Conservation (phyloP, 2,329 filamentous ascomycete species). For the Proliferodiscus dingleyae region DNA sequence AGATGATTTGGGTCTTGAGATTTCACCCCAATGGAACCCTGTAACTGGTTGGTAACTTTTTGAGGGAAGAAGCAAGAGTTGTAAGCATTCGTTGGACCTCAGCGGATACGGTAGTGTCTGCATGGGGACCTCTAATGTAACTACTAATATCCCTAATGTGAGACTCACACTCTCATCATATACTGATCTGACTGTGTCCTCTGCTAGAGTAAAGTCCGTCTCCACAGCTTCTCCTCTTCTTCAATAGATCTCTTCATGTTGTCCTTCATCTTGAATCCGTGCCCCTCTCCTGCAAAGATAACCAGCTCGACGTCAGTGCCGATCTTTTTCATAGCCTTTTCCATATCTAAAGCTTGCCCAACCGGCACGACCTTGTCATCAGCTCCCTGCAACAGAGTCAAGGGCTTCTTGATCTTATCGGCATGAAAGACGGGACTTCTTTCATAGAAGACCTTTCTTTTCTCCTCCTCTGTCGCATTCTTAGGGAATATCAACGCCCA, state of each 20-base stretch:
- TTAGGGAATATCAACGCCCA: slow-evolving; percentile 38
- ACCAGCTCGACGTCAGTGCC: slow-evolving; percentile 44
- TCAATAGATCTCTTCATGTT: slow-evolving; percentile 38
- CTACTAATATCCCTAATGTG: too few relatives aligned
- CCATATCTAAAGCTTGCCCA: slow-evolving; percentile 51
- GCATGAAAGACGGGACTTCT: slow-evolving; percentile 46
- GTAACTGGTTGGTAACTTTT: too few relatives aligned
- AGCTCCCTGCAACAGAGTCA: slow-evolving; percentile 53
- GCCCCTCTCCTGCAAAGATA: slow-evolving; percentile 46
- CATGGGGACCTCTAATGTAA: too few relatives aligned
- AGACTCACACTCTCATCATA: too few relatives aligned
- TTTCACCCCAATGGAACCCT: too few relatives aligned
- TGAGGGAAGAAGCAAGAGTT: too few relatives aligned
- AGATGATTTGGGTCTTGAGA: too few relatives aligned
- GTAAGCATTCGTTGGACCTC: too few relatives aligned
- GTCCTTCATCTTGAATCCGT: slow-evolving; percentile 41
- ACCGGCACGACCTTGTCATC: slow-evolving; percentile 54
- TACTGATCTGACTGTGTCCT: too few relatives aligned
- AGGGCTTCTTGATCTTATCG: slow-evolving; percentile 42
- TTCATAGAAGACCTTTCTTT: slow-evolving; percentile 38
- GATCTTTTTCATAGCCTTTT: slow-evolving; percentile 37
- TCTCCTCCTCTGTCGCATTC: slow-evolving; percentile 35
- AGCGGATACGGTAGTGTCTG: too few relatives aligned
- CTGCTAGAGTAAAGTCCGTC: slow-evolving; percentile 25
- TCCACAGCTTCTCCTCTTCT: slow-evolving; percentile 43